Evolutionary conservation across 768 basidiomycete genomes (phyloP).

Genomic region (Boletus insuetus): DNA sequence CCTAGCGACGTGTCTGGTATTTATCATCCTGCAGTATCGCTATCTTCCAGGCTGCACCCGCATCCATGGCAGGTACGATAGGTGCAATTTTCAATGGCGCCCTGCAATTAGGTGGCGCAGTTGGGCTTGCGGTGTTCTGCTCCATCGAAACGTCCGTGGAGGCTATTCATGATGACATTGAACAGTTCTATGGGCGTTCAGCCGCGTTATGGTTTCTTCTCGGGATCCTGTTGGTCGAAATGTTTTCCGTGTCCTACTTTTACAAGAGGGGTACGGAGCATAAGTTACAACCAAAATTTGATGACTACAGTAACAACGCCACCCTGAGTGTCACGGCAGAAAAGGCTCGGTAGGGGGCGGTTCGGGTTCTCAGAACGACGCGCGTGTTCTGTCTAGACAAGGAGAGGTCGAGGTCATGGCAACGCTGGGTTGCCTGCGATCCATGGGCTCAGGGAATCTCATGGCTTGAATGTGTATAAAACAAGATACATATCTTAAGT

Average conservation of each 20-base stretch:
- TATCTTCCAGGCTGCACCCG: conserved; percentile 46
- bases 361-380: neutral
- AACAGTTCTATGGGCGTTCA: conserved; percentile 39
- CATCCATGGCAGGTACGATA: conserved; percentile 50
- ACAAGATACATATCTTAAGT: too few relatives aligned
- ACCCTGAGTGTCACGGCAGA: neutral
- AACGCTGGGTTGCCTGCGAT: too few relatives aligned
- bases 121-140: conserved; percentile 46
- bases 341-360: neutral
- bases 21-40: conserved; percentile 38
- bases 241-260: conserved; percentile 34
- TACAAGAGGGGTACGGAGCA: conserved; percentile 26
- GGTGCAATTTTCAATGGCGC: conserved; percentile 56
- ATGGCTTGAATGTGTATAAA: too few relatives aligned
- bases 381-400: too few relatives aligned
- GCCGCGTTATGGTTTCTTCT: conserved; percentile 46
- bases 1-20: neutral
- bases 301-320: neutral
- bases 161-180: conserved; percentile 28
- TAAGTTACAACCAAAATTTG: neutral
- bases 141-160: conserved; percentile 49
- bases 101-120: conserved; percentile 51
- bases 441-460: too few relatives aligned
- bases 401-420: too few relatives aligned
- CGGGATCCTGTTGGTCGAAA: conserved; percentile 34